Evolutionary conservation across 2,329 filamentous ascomycete genomes (phyloP).

Genomic region (Aureobasidium leucospermi): DNA sequence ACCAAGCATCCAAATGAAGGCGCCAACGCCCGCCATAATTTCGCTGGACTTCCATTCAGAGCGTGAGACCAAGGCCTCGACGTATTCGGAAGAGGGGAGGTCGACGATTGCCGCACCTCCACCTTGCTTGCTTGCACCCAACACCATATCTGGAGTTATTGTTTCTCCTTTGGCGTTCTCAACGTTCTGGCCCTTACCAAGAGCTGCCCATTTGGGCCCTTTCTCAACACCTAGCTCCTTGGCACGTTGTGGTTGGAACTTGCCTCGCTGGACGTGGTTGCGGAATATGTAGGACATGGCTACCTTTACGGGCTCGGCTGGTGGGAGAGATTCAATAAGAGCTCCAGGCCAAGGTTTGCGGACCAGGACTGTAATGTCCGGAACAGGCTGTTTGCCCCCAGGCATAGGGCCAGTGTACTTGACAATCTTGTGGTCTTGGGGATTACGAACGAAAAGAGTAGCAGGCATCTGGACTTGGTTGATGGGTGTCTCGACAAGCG

Average conservation of each 20-base stretch:
- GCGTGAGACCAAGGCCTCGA: constrained; percentile 61
- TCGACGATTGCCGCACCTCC: constrained; percentile 74
- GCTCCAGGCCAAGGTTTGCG: constrained; percentile 74
- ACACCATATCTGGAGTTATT: constrained; percentile 80
- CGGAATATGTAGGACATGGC: constrained; percentile 84
- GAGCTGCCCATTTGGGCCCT: constrained; percentile 49
- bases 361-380: constrained; percentile 64
- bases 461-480: constrained; percentile 61
- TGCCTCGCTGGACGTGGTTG: constrained; percentile 67
- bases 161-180: constrained; percentile 55
- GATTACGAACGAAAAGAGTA: constrained; percentile 60
- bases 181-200: constrained; percentile 60
- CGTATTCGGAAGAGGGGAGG: constrained; percentile 61
- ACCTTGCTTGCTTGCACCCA: constrained; percentile 60
- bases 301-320: constrained; percentile 56
- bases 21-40: constrained; percentile 59
- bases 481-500: constrained; percentile 59
- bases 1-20: constrained; percentile 77
- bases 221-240: constrained; percentile 55
- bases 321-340: constrained; percentile 55
- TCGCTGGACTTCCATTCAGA: constrained; percentile 62
- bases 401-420: constrained; percentile 63
- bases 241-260: constrained; percentile 64
- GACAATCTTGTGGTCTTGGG: constrained; percentile 55
- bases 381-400: constrained; percentile 37